Conservation (phyloP, 352 stramenopile genomes). For the Elongisporangium undulatum region DNA sequence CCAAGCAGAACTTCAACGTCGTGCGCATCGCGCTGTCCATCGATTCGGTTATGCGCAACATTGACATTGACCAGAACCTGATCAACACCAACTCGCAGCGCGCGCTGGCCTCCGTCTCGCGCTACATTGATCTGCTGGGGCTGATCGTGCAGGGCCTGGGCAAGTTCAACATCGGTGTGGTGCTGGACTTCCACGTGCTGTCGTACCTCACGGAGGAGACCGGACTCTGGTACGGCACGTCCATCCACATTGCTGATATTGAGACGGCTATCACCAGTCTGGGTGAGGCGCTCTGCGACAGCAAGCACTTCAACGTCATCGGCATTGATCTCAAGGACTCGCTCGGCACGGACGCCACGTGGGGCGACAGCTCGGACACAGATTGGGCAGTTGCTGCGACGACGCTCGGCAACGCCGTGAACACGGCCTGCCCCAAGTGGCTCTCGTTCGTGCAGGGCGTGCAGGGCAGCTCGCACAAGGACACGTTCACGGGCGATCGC, state of each 20-base stretch:
- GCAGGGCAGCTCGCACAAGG: conserved; percentile 63
- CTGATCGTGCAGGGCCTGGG: conserved; percentile 63
- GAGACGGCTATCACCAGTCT: conserved; percentile 76
- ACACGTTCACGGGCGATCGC: conserved; percentile 39
- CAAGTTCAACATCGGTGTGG: conserved; percentile 69
- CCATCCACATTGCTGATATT: conserved; percentile 70
- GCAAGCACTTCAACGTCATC: conserved; percentile 84
- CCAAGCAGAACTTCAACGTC: conserved; percentile 76
- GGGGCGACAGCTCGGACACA: conserved; percentile 72
- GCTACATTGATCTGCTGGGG: conserved; percentile 66
- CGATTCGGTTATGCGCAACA: conserved; percentile 67
- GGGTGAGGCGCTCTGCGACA: conserved; percentile 62
- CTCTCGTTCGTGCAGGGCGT: conserved; percentile 74
- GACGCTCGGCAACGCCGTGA: conserved; percentile 57
- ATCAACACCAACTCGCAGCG: conserved; percentile 87
- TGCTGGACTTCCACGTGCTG: conserved; percentile 78
- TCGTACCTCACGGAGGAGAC: conserved; percentile 36
- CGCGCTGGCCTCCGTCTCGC: conserved; percentile 44
- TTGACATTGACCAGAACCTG: conserved; percentile 43
- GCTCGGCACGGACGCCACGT: conserved; percentile 55
- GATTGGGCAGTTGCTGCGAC: conserved; percentile 72
- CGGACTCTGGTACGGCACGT: conserved; percentile 69
- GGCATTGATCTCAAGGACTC: conserved; percentile 81
- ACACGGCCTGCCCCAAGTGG: conserved; percentile 69
- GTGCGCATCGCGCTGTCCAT: conserved; percentile 74